phyloP scores from a whole-genome alignment of 2,329 filamentous ascomycete species.

The Colletotrichum chlorophyti region DNA sequence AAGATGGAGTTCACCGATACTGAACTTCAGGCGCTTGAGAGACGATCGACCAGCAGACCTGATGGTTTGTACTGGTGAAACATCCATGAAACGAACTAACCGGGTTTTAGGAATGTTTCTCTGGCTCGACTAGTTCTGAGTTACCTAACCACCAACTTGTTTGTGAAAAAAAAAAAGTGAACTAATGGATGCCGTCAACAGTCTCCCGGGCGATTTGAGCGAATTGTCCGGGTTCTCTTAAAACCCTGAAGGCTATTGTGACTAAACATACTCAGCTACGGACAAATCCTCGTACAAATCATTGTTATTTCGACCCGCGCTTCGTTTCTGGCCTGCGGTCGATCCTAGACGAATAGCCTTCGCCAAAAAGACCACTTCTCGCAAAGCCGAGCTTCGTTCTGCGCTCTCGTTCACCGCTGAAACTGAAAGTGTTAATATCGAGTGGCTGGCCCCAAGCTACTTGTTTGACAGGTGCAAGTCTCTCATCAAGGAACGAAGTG shows the following conservation, averaged over 20 bases:
- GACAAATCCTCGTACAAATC: constrained; percentile 35
- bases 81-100: neutral
- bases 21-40: constrained; percentile 30
- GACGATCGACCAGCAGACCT: constrained; percentile 31
- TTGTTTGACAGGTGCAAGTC: constrained; percentile 31
- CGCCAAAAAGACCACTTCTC: constrained; percentile 39
- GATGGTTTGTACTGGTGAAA: constrained; percentile 32
- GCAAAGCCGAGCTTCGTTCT: constrained; percentile 39
- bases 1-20: constrained; percentile 26
- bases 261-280: constrained; percentile 33
- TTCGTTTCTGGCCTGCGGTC: constrained; percentile 36
- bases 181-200: constrained; percentile 32
- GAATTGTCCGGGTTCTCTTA: constrained; percentile 34
- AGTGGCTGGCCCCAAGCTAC: constrained; percentile 31
- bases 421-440: neutral
- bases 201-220: constrained; percentile 32
- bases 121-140: constrained; percentile 42
- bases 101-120: constrained; percentile 42
- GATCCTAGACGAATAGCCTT: constrained; percentile 42
- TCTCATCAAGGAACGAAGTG: constrained; percentile 31
- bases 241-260: neutral
- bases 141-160: constrained; percentile 38
- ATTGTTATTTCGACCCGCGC: constrained; percentile 30
- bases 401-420: constrained; percentile 36
- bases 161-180: constrained; percentile 34